Conservation (phyloP, 2,329 filamentous ascomycete species). For the Sporothrix sp. region DNA sequence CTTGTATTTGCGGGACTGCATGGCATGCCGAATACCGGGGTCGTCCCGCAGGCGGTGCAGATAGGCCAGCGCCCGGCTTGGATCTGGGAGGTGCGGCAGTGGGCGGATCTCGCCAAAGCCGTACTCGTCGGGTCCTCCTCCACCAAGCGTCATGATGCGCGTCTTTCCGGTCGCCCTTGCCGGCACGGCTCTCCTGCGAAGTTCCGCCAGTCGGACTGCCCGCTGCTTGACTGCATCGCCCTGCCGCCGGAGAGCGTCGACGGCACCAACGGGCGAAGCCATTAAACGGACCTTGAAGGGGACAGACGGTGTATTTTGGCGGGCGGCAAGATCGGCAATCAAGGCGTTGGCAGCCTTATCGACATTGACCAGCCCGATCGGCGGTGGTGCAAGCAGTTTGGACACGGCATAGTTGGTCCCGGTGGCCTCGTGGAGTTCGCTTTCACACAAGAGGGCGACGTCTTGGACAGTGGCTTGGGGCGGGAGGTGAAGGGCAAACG, state of each 20-base stretch:
- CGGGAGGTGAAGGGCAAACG: constrained; percentile 16
- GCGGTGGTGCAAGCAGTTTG: constrained; percentile 22
- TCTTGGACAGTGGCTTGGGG: constrained; percentile 19
- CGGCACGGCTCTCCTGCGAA: constrained; percentile 4
- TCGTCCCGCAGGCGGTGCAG: constrained; percentile 71
- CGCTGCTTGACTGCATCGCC: constrained; percentile 14
- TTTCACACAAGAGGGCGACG: constrained; percentile 19
- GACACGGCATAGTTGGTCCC: constrained; percentile 19
- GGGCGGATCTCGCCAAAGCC: constrained; percentile 73
- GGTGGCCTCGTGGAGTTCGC: constrained; percentile 1
- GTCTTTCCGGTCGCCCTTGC: not conserved
- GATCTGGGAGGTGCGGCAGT: constrained; percentile 66
- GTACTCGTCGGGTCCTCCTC: constrained; percentile 50
- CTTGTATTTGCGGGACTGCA: constrained; percentile 75
- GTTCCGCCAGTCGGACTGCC: constrained; percentile 6
- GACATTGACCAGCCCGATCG: constrained; percentile 21
- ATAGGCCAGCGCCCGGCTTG: constrained; percentile 59
- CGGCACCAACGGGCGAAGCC: constrained; percentile 20
- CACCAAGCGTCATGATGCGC: constrained; percentile 27
- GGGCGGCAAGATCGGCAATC: constrained; percentile 19
- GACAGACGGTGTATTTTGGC: not conserved
- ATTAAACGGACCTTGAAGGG: constrained; percentile 23
- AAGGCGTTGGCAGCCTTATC: constrained; percentile 19
- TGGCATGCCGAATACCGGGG: constrained; percentile 71
- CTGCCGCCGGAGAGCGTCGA: constrained; percentile 21